A percentile compares a stretch with the other conserved stretches of the same genome.
Conservation (phyloP, 768 basidiomycete species). For the Cystobasidium ongulense region DNA sequence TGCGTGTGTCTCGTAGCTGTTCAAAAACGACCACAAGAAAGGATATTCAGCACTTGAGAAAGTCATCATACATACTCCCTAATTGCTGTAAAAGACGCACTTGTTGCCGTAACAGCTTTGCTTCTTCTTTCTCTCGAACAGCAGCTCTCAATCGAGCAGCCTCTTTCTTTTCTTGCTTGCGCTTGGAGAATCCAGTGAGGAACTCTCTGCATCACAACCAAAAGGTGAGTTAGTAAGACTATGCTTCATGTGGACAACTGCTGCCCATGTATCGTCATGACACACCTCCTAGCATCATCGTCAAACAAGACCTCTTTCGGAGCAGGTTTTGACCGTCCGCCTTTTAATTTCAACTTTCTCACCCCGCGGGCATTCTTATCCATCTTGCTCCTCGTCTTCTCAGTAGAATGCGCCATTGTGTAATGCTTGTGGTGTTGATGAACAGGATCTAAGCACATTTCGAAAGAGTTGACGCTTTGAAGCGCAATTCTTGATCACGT, state of each 20-base stretch:
- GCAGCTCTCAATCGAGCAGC: slow-evolving; percentile 12
- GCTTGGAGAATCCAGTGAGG: slow-evolving; percentile 33
- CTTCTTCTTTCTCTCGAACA: slow-evolving; percentile 23
- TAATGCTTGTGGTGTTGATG: neutral
- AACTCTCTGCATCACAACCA: no score
- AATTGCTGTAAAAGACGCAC: slow-evolving; percentile 2
- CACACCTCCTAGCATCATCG: slow-evolving; percentile 32
- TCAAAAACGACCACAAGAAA: neutral
- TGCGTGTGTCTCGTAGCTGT: slow-evolving; percentile 16
- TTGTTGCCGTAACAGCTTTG: slow-evolving; percentile 23
- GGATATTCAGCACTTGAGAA: neutral
- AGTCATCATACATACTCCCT: neutral
- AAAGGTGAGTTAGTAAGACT: no score
- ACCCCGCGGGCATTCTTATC: neutral
- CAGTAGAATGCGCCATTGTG: slow-evolving; percentile 18
- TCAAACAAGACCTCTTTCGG: slow-evolving; percentile 24
- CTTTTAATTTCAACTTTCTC: neutral
- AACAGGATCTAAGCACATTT: neutral
- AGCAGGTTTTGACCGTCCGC: slow-evolving; percentile 2
- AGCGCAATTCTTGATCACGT: neutral
- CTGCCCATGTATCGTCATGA: neutral
- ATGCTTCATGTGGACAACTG: neutral
- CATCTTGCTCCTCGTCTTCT: slow-evolving; percentile 7
- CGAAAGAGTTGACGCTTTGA: neutral
- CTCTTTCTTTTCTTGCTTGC: slow-evolving; percentile 34